A percentile compares a stretch with the other conserved stretches of the same genome.
Conservation (phyloP, 805 yeast species). For the Blastobotrys attinorum region DNA sequence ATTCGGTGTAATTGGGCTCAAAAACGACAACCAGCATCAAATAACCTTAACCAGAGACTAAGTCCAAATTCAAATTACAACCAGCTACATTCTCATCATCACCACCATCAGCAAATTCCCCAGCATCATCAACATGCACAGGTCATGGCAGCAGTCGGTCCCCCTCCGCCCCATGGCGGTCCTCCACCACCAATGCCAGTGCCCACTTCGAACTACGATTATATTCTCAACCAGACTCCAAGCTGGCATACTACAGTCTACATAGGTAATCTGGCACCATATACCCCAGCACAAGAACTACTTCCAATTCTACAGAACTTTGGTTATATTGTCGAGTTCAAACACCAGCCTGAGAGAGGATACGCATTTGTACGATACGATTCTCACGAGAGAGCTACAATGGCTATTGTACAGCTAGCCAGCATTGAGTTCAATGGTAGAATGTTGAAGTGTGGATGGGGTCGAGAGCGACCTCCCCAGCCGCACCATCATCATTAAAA, state of each 20-base stretch:
- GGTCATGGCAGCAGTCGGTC: too few species aligned
- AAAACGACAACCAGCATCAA: slow-evolving; percentile 36
- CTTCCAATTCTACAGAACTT: slow-evolving; percentile 68
- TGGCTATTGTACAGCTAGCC: slow-evolving; percentile 71
- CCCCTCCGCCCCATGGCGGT: too few species aligned
- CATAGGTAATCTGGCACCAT: slow-evolving; percentile 76
- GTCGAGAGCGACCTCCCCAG: slow-evolving; percentile 37
- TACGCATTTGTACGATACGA: slow-evolving; percentile 87
- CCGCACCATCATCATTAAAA: too few species aligned
- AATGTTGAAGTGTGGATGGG: slow-evolving; percentile 82
- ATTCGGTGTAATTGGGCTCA: slow-evolving; percentile 87
- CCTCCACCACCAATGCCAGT: slow-evolving; percentile 1
- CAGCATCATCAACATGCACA: too few species aligned
- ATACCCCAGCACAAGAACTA: slow-evolving; percentile 63
- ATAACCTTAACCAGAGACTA: slow-evolving; percentile 4
- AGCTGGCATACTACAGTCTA: slow-evolving; percentile 81
- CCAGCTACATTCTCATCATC: too few species aligned
- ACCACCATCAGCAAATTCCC: background rate
- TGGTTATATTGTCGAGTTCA: slow-evolving; percentile 76
- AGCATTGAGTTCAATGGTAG: slow-evolving; percentile 65
- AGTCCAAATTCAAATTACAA: background rate
- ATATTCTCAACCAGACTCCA: slow-evolving; percentile 70
- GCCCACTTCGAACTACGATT: slow-evolving; percentile 54
- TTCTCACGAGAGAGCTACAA: slow-evolving; percentile 80
- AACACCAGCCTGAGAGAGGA: slow-evolving; percentile 71